Percentiles rank a stretch among this genome's conserved stretches.
Evolutionary conservation across 805 yeast genomes (phyloP).

Genomic region (Metschnikowia vanudenii): DNA sequence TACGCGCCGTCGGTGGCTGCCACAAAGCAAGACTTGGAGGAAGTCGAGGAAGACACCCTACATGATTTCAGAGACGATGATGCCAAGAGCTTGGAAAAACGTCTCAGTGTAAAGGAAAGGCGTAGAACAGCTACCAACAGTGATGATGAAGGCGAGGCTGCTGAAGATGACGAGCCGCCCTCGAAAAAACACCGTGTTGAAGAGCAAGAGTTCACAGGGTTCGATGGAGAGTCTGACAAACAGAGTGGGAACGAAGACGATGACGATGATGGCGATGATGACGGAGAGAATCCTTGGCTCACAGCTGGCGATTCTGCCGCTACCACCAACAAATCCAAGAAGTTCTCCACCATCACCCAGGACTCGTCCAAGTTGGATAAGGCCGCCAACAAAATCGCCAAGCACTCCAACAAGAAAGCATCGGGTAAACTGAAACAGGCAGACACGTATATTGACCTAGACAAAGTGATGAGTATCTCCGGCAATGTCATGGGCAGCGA

Average conservation of each 20-base stretch:
- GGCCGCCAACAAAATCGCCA: conserved; percentile 41
- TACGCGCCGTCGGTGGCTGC: conserved; percentile 64
- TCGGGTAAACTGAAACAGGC: conserved; percentile 31
- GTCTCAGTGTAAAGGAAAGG: conserved; percentile 18
- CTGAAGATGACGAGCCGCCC: conserved; percentile 9
- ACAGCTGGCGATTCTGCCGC: conserved; percentile 14
- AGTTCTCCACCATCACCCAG: conserved; percentile 32
- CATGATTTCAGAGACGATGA: conserved; percentile 53
- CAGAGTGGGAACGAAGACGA: conserved; percentile 1
- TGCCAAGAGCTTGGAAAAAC: conserved; percentile 43
- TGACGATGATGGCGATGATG: conserved; percentile 11
- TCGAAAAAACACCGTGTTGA: conserved; percentile 11
- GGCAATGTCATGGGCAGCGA: conserved; percentile 38
- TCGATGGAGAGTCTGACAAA: conserved; percentile 12
- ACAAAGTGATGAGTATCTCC: conserved; percentile 52
- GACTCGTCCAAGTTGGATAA: conserved; percentile 39
- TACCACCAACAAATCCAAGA: conserved; percentile 30
- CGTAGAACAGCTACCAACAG: conserved; percentile 20
- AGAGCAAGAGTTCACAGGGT: conserved; percentile 15
- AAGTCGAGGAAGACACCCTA: conserved; percentile 25
- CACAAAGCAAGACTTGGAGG: conserved; percentile 31
- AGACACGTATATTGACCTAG: conserved; percentile 47
- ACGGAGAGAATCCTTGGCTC: conserved; percentile 41
- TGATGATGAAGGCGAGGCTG: background rate
- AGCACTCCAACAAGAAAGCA: conserved; percentile 32